Percentiles rank a stretch among this genome's conserved stretches.
These are phyloP conservation scores for Trichoderma arundinaceum DNA, from an alignment of 2,329 filamentous ascomycete species.

Conservation along the genomic window DNA sequence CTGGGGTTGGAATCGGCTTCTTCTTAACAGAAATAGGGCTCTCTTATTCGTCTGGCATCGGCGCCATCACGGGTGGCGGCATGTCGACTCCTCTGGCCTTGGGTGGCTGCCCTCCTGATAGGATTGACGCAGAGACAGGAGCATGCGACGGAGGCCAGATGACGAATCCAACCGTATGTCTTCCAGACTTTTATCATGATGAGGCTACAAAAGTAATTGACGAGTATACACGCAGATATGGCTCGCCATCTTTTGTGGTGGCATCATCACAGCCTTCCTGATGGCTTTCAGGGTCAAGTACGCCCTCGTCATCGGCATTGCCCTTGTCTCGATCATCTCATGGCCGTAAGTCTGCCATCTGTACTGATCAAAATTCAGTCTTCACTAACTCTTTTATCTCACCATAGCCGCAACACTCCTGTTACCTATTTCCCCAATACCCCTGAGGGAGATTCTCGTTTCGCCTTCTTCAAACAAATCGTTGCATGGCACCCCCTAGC, in stretches of 20 bases:
- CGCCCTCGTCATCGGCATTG: conserved; percentile 75
- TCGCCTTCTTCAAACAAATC: conserved; percentile 75
- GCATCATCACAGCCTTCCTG: conserved; percentile 78
- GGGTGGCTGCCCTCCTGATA: conserved; percentile 71
- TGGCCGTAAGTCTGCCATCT: conserved; percentile 64
- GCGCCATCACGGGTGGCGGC: conserved; percentile 73
- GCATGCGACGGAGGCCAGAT: conserved; percentile 68
- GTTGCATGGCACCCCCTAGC: conserved; percentile 74
- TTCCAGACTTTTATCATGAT: neutral
- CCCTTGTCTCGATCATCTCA: conserved; percentile 73
- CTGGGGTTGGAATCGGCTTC: conserved; percentile 68
- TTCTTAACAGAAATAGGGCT: conserved; percentile 69
- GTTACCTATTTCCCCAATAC: conserved; percentile 77
- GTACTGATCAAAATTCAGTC: neutral
- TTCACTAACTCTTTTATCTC: conserved; percentile 31
- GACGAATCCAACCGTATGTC: conserved; percentile 71
- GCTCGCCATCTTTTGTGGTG: conserved; percentile 83
- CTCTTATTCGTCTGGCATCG: conserved; percentile 82
- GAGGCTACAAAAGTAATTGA: conserved; percentile 20
- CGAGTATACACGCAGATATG: conserved; percentile 62
- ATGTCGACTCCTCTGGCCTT: conserved; percentile 73
- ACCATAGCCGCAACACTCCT: conserved; percentile 62
- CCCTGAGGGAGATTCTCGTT: conserved; percentile 65
- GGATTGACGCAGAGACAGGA: conserved; percentile 53
- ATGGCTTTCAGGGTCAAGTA: conserved; percentile 80